Evolutionary conservation across 2,329 filamentous ascomycete species (phyloP), one percentile per base, ranked within the genome.

Genomic region (Rutstroemia sydowiana): DNA sequence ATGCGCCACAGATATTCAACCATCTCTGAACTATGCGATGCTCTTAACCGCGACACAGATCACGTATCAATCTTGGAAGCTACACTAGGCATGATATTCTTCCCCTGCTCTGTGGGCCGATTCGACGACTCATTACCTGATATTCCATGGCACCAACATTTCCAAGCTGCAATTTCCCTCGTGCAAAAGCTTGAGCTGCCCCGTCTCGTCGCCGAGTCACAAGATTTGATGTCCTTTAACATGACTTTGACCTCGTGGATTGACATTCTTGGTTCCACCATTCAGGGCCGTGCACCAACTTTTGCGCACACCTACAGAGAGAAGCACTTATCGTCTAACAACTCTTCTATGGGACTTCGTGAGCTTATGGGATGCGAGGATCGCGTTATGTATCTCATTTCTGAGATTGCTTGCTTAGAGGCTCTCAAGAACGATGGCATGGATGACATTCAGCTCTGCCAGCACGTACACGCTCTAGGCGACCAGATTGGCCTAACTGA

Each of bases 281-380:
- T 98, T 84, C 79, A 87, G 57, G 91, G 91, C 31, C 81, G 82
- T 52, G 86, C 89, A 9, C 93, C 93, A 7, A 80, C 81, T 8
- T 97, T 96, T 65, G 90, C 93, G 4, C 88, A 96, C 72, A 88
- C 87, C n/a, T 98, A 97, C 72, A 85, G 93, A 45, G 85, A 93
- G 68, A 95, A 96, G 76, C 88, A 95, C 68, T 79, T 95, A 47
- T 87, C 88, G 9, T 68, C 71, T 10, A 69, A 71, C 57, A 79
- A 79, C 68, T 61, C 76, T 20, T 79, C 75, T 51, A 74, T 84
- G 13, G 93, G 93, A 10, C 78, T 98, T 34, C 84, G 86, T 48
- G 90, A 95, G 73, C 79, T 97, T 47, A 97, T 97, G 91, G 93
- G 93, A 61, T 97, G 93, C 69, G 92, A 97, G 58, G 93, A 98